A percentile compares a stretch with the other conserved stretches of the same genome.
Evolutionary conservation across 495 filamentous ascomycete species (phyloP).

Genomic region (Aspergillus kassunensis): DNA sequence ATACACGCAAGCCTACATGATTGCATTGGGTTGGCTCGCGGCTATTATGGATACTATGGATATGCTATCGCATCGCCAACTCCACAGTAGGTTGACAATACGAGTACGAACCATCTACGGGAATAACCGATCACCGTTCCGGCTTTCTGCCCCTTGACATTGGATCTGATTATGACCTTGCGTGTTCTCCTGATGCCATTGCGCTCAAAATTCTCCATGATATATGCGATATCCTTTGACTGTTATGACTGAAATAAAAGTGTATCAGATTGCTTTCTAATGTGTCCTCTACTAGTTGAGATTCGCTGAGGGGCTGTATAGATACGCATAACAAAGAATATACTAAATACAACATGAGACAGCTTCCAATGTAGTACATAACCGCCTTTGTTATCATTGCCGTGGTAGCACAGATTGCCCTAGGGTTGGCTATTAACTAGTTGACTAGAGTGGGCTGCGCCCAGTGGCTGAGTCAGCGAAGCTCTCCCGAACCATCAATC

Average conservation of each 20-base stretch:
- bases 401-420: too few species aligned
- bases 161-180: too few species aligned
- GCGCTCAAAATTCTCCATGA: constrained; percentile 8
- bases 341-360: too few species aligned
- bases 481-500: constrained; percentile 13
- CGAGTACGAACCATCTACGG: not conserved
- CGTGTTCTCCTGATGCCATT: not conserved
- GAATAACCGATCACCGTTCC: too few species aligned
- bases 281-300: not conserved
- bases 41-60: not conserved
- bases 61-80: constrained; percentile 1
- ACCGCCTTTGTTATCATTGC: too few species aligned
- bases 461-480: constrained; percentile 2
- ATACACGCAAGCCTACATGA: constrained; percentile 10
- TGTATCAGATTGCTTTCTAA: constrained; percentile 1
- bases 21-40: not conserved
- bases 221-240: constrained; percentile 3
- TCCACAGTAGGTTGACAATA: not conserved
- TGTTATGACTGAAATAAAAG: constrained; percentile 12
- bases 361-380: too few species aligned
- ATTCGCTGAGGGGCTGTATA: not conserved
- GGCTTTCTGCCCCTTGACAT: too few species aligned
- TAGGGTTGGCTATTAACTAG: too few species aligned
- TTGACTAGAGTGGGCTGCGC: not conserved
- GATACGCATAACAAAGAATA: not conserved